Base-by-base conservation (phyloP, 352 stramenopile genomes). In the Globisporangium splendens region DNA sequence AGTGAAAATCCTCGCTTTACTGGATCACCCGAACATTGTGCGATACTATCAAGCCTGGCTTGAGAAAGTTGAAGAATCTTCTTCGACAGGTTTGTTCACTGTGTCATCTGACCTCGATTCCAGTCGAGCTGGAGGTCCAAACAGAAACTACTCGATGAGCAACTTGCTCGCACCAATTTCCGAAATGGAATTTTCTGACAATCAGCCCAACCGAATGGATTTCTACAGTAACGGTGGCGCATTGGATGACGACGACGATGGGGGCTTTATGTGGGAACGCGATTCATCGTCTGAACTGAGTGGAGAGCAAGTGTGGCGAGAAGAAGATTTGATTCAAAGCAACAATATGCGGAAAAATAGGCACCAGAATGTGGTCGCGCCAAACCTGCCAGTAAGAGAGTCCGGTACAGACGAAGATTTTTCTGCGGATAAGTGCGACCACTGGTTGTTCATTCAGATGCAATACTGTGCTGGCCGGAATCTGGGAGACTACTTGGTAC, bases 21-120 rank as follows among this genome's bases (percentile, higher is more conserved):
- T 97, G 35, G 91, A 98, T 68, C 92, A 98, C 76, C 75, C 86
- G 1, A 97, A 98, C 72, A 96, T 97, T 50, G 92, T 98, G 2
- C 75, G 91, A 22, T 96, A 94, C 65, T 98, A 98, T 58, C 79
- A 91, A 62, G 88, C 89, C 17, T 97, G 88, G 88, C 66, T 96
- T 6, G 88, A 96, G 56, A 94, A 91, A 49, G 77, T 96, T 3
- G 86, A 89, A 59, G 73, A 91, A 50, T 72, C 62, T 7, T 72
- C 62, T 5, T 56, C 58, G 41, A 63, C 33, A 7, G 56, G 24
- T 24, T 41, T 63, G 10, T 67, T 62, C 7, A 68, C 64, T 18
- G 66, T 55, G 15, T 47, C 64, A 50, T 66, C 58, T 46, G 51
- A 59, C n/a, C 75, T 65, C 13, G 67, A 75, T 47, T 72, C 57